Evolutionary conservation across 805 yeast genomes (phyloP).

Genomic region (Blastobotrys muscicola): DNA sequence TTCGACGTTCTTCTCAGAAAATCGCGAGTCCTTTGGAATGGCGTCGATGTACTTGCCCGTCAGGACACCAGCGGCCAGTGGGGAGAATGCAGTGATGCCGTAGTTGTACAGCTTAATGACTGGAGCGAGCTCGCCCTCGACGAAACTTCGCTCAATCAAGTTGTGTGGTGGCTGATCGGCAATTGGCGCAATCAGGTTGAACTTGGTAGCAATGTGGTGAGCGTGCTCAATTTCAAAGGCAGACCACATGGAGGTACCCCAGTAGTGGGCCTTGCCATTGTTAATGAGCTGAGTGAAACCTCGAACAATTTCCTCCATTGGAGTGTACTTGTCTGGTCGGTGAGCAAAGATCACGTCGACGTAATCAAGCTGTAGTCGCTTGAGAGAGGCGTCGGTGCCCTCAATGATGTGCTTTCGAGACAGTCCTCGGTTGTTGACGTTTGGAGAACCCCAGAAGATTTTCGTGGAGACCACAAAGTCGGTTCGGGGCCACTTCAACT

Average conservation of each 20-base stretch:
- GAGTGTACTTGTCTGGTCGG: constrained; percentile 24
- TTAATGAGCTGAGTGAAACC: constrained; percentile 25
- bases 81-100: constrained; percentile 27
- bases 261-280: constrained; percentile 26
- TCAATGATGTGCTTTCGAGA: constrained; percentile 27
- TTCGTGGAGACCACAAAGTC: constrained; percentile 27
- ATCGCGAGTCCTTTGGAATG: constrained; percentile 11
- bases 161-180: constrained; percentile 26
- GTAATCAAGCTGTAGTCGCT: constrained; percentile 25
- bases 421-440: constrained; percentile 23
- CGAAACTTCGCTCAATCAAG: constrained; percentile 20
- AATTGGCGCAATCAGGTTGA: constrained; percentile 24
- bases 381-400: constrained; percentile 23
- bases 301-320: constrained; percentile 28
- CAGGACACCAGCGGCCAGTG: constrained; percentile 25
- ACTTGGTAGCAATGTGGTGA: constrained; percentile 26
- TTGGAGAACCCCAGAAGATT: constrained; percentile 24
- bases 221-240: constrained; percentile 28
- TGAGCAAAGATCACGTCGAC: constrained; percentile 28
- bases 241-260: constrained; percentile 28
- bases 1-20: constrained; percentile 4
- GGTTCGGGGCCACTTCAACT: constrained; percentile 24
- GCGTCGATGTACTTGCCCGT: constrained; percentile 25
- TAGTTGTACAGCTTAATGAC: constrained; percentile 22
- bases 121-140: constrained; percentile 25